Conservation (phyloP, 2,329 filamentous ascomycete genomes). For the Fusarium marasasianum region DNA sequence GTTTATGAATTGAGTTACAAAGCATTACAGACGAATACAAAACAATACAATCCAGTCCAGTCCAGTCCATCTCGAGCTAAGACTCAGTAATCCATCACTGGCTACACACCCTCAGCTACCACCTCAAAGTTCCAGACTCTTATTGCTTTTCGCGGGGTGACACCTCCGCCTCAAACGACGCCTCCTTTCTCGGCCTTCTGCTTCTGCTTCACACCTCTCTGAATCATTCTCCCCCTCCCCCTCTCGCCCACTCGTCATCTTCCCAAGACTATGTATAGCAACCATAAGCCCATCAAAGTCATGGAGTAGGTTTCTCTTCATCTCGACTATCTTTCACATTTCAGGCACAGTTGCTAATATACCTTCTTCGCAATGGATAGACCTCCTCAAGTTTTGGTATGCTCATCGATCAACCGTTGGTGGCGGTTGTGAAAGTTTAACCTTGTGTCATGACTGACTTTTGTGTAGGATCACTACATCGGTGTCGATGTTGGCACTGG, state of each 20-base stretch:
- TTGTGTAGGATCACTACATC: slow-evolving; percentile 68
- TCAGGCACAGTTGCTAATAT: slow-evolving; percentile 14
- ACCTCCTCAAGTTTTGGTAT: slow-evolving; percentile 49
- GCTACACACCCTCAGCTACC: background rate
- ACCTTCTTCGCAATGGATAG: slow-evolving; percentile 43
- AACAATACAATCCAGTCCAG: background rate
- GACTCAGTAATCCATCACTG: background rate
- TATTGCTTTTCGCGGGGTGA: slow-evolving; percentile 32
- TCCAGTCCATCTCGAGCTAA: background rate
- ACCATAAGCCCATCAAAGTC: slow-evolving; percentile 51
- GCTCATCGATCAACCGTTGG: slow-evolving; percentile 10
- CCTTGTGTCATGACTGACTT: slow-evolving; percentile 19
- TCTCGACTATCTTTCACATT: slow-evolving; percentile 8
- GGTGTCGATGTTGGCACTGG: slow-evolving; percentile 97
- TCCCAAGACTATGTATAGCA: slow-evolving; percentile 47
- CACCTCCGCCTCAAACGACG: slow-evolving; percentile 13
- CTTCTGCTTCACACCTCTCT: slow-evolving; percentile 5
- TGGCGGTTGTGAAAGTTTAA: background rate
- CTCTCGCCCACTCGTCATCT: slow-evolving; percentile 16
- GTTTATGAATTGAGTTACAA: slow-evolving; percentile 16
- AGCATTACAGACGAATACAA: slow-evolving; percentile 2
- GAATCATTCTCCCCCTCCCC: background rate
- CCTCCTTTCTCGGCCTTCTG: slow-evolving; percentile 20
- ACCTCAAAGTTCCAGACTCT: slow-evolving; percentile 25
- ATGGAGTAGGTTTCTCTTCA: slow-evolving; percentile 48